A percentile compares a stretch with the other conserved stretches of the same genome.
These are phyloP conservation scores for Backusella morwellensis DNA, from an alignment of 192 early-diverging fungal genomes.

Conservation along the genomic window DNA sequence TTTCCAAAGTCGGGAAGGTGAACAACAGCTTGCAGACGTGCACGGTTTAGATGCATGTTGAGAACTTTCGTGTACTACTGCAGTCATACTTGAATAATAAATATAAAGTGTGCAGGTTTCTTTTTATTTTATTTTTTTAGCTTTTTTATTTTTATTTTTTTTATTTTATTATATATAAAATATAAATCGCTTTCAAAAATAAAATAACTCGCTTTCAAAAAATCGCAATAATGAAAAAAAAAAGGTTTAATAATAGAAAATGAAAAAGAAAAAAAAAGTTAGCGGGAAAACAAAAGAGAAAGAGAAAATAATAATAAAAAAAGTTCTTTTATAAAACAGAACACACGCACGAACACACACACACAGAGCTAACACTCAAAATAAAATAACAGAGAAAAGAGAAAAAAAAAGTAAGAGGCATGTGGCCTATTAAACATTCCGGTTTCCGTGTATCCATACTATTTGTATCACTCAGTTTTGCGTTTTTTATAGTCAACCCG, in stretches of 20 bases:
- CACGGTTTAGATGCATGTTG: slow-evolving; percentile 17
- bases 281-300: no score
- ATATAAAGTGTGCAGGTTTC: not conserved
- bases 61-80: slow-evolving; percentile 13
- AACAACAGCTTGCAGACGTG: slow-evolving; percentile 27
- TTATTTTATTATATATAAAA: not conserved
- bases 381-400: not conserved
- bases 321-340: not conserved
- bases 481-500: not conserved
- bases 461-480: slow-evolving; percentile 2
- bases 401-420: slow-evolving; percentile 2
- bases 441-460: not conserved
- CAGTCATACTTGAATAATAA: slow-evolving; percentile 13
- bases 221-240: no score
- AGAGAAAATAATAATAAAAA: not conserved
- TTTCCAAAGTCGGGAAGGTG: slow-evolving; percentile 25
- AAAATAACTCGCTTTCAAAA: not conserved
- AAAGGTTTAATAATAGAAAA: not conserved
- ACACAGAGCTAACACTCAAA: not conserved
- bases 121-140: not conserved
- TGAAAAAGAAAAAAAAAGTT: no score
- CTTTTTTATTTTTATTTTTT: not conserved
- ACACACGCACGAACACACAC: not conserved
- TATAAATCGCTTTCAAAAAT: not conserved
- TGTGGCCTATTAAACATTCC: slow-evolving; percentile 7